phyloP scores from a whole-genome alignment of 228 moss, liverwort and hornwort species.

The Sphagnum fallax region DNA sequence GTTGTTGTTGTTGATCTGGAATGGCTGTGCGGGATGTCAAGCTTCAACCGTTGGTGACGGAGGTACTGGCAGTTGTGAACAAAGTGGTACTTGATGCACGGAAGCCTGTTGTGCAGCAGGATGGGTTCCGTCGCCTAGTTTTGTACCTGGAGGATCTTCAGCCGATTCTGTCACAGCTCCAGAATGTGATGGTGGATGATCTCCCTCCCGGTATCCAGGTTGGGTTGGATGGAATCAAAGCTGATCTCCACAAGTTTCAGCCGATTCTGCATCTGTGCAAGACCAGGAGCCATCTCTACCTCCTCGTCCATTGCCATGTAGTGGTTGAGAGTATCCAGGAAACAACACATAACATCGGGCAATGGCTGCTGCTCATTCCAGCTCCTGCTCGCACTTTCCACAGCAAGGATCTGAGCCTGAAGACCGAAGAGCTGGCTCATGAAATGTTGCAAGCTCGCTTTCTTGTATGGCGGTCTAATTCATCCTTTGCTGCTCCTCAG shows the following conservation, averaged over 20 bases:
- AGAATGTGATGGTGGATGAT: constrained; percentile 20
- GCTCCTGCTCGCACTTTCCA: constrained; percentile 10
- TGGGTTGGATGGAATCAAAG: constrained; percentile 26
- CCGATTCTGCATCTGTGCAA: constrained; percentile 30
- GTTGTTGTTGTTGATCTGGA: too few species aligned
- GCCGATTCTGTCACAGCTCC: constrained; percentile 27
- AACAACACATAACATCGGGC: constrained; percentile 34
- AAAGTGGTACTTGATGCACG: constrained; percentile 37
- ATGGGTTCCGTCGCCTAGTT: constrained; percentile 39
- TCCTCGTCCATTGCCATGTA: constrained; percentile 41
- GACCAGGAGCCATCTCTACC: constrained; percentile 34
- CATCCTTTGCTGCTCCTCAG: too few species aligned
- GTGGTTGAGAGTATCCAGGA: constrained; percentile 33
- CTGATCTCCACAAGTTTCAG: constrained; percentile 30
- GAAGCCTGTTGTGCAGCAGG: constrained; percentile 34
- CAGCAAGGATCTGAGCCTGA: constrained; percentile 25
- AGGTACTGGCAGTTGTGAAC: constrained; percentile 46
- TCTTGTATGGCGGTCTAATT: constrained; percentile 8
- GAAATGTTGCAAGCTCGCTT: constrained; percentile 54
- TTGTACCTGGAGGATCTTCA: constrained; percentile 44
- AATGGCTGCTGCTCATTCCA: constrained; percentile 20
- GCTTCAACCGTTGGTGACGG: constrained; percentile 7
- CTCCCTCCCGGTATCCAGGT: constrained; percentile 40
- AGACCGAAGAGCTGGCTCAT: constrained; percentile 34
- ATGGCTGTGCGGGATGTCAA: too few species aligned